phyloP scores from a whole-genome alignment of 2,329 filamentous ascomycete genomes.

The Gnomoniopsis smithogilvyi region DNA sequence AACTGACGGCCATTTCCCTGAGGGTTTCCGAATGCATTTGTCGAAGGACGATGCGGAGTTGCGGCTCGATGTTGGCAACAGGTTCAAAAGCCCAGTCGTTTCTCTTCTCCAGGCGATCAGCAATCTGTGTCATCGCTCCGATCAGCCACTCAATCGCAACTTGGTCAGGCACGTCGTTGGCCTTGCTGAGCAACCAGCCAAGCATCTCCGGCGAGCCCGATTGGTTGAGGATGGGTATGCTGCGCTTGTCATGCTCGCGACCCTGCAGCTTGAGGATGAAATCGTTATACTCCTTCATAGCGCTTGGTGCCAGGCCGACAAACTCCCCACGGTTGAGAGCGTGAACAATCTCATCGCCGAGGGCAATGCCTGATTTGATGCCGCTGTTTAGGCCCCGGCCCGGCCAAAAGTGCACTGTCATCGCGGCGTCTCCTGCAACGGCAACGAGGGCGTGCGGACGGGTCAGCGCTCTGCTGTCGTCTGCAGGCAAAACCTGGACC shows the following conservation, averaged over 20 bases:
- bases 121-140: constrained; percentile 31
- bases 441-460: constrained; percentile 31
- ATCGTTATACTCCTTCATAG: constrained; percentile 32
- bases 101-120: constrained; percentile 28
- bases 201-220: constrained; percentile 32
- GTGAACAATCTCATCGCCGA: constrained; percentile 33
- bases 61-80: constrained; percentile 28
- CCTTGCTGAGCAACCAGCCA: constrained; percentile 32
- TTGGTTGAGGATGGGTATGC: constrained; percentile 32
- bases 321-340: constrained; percentile 28
- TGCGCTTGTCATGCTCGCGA: constrained; percentile 34
- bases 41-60: constrained; percentile 30
- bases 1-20: constrained; percentile 33
- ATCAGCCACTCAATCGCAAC: constrained; percentile 33
- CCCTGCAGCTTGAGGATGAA: constrained; percentile 33
- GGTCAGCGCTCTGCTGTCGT: constrained; percentile 24
- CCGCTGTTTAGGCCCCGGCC: constrained; percentile 34
- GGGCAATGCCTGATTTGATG: constrained; percentile 32
- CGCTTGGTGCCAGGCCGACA: constrained; percentile 27
- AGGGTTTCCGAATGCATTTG: constrained; percentile 29
- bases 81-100: constrained; percentile 29
- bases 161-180: constrained; percentile 28
- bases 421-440: constrained; percentile 33
- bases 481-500: constrained; percentile 26
- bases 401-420: constrained; percentile 36